Percentiles rank a stretch among this genome's conserved stretches.
phyloP scores from a whole-genome alignment of 768 basidiomycete species.

The Vishniacozyma victoriae region DNA sequence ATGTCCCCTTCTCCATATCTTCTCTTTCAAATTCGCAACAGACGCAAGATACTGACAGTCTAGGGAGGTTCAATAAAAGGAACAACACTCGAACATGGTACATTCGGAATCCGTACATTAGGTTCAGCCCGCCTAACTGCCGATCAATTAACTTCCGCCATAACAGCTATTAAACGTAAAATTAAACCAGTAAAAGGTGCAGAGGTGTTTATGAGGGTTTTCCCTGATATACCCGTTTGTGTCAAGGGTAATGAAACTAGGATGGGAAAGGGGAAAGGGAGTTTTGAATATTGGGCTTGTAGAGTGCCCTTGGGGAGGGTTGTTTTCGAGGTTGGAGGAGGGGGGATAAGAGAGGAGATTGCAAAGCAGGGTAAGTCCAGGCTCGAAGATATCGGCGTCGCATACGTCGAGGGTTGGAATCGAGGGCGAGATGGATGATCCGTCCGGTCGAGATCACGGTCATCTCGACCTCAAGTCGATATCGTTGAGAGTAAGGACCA shows the following conservation, averaged over 20 bases:
- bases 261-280: conserved; percentile 99
- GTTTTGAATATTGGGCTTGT: conserved; percentile 95
- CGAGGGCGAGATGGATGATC: no score
- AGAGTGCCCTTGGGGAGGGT: conserved; percentile 85
- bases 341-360: conserved; percentile 58
- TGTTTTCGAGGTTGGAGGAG: conserved; percentile 87
- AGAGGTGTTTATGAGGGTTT: conserved; percentile 79
- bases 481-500: no score
- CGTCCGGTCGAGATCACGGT: no score
- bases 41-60: background rate
- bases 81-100: conserved; percentile 83
- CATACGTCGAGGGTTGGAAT: no score
- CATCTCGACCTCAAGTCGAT: no score
- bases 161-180: conserved; percentile 82
- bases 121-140: conserved; percentile 75
- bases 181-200: conserved; percentile 82
- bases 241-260: conserved; percentile 98
- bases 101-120: conserved; percentile 86
- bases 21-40: background rate
- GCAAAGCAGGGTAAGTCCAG: conserved; percentile 14
- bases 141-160: conserved; percentile 79
- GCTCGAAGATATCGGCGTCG: background rate
- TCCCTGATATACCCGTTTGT: conserved; percentile 95
- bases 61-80: conserved; percentile 84
- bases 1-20: background rate